Percentiles rank a stretch among this genome's conserved stretches.
Conservation (phyloP, 306 rosid species). For the Vigna mungo region DNA sequence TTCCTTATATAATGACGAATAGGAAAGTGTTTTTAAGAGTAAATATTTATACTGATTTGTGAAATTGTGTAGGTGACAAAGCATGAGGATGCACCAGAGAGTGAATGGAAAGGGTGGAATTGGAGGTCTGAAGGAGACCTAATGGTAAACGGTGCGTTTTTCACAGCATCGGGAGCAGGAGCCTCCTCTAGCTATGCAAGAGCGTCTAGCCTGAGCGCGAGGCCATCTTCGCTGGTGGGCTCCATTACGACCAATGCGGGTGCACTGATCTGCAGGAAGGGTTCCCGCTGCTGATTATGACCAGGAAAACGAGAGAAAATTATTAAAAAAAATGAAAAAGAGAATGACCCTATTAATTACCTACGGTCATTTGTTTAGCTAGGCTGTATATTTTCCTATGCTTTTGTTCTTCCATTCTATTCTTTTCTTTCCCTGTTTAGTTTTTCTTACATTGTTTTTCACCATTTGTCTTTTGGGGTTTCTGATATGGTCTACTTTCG, state of each 20-base stretch:
- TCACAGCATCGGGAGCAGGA: slow-evolving; percentile 81
- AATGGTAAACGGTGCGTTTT: slow-evolving; percentile 84
- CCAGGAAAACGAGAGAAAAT: slow-evolving; percentile 1
- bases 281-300: slow-evolving; percentile 79
- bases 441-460: slow-evolving; percentile 12
- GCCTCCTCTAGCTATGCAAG: slow-evolving; percentile 91
- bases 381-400: slow-evolving; percentile 40
- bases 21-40: too few relatives aligned
- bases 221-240: slow-evolving; percentile 87
- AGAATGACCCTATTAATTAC: slow-evolving; percentile 24
- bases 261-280: slow-evolving; percentile 74
- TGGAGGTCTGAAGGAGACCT: slow-evolving; percentile 96
- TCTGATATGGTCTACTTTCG: slow-evolving; percentile 17
- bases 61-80: slow-evolving; percentile 77
- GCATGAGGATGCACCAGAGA: slow-evolving; percentile 92
- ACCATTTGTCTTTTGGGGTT: slow-evolving; percentile 5
- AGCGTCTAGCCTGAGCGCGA: slow-evolving; percentile 93
- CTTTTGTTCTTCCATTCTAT: slow-evolving; percentile 45
- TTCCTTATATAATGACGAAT: too few relatives aligned
- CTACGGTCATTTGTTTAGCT: slow-evolving; percentile 45
- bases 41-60: neutral
- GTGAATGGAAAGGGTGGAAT: slow-evolving; percentile 86
- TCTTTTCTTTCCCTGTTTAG: slow-evolving; percentile 11
- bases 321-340: slow-evolving; percentile 2
- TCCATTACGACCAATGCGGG: slow-evolving; percentile 74